Conservation (phyloP, 306 rosid genomes). For the Malus fusca region DNA sequence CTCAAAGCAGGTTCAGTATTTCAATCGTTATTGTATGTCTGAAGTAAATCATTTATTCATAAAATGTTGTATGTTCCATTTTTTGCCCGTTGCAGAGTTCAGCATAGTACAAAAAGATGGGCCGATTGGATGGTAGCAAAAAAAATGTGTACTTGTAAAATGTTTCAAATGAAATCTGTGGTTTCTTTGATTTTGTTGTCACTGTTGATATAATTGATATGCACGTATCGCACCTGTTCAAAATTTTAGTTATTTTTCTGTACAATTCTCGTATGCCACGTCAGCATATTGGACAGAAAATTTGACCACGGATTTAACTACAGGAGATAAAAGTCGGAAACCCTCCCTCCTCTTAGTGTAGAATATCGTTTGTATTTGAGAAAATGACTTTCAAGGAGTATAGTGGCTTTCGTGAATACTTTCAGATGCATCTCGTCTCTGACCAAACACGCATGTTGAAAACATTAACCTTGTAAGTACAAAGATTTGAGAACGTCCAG, state of each 20-base stretch:
- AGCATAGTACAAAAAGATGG: conserved; percentile 20
- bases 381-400: too few relatives aligned
- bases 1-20: conserved; percentile 36
- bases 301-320: neutral
- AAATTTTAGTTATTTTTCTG: neutral
- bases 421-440: too few relatives aligned
- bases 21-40: conserved; percentile 20
- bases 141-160: conserved; percentile 17
- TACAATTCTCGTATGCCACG: neutral
- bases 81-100: conserved; percentile 9
- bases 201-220: neutral
- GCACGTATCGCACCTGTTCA: neutral
- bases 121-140: conserved; percentile 29
- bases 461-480: too few relatives aligned
- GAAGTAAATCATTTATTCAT: conserved; percentile 14
- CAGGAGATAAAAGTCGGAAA: neutral
- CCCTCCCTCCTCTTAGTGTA: too few relatives aligned
- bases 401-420: too few relatives aligned
- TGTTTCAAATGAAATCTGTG: conserved; percentile 23
- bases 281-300: neutral
- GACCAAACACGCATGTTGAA: too few relatives aligned
- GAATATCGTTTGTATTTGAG: too few relatives aligned
- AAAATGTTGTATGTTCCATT: conserved; percentile 24
- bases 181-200: conserved; percentile 8
- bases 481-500: too few relatives aligned